Conservation (phyloP, 306 rosid species). For the Casuarina equisetifolia region DNA sequence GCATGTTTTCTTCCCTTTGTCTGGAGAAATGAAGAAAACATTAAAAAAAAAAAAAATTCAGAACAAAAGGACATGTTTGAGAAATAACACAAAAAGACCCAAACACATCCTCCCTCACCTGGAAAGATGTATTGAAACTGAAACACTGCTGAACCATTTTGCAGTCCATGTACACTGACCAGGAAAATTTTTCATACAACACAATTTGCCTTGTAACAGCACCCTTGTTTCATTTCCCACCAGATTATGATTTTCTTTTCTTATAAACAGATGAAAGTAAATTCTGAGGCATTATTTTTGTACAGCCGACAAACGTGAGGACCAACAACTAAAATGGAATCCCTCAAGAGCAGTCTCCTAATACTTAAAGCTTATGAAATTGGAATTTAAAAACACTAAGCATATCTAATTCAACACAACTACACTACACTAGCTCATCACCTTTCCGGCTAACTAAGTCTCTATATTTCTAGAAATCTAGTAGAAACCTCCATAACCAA, state of each 20-base stretch:
- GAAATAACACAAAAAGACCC: background rate
- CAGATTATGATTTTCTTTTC: background rate
- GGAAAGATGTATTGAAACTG: background rate
- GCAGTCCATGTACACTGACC: background rate
- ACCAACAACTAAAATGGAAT: background rate
- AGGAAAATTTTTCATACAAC: background rate
- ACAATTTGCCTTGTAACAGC: background rate
- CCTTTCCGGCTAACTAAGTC: too few relatives aligned
- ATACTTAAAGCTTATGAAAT: background rate
- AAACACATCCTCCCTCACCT: background rate
- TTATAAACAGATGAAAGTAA: background rate
- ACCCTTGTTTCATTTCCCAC: background rate
- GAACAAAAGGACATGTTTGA: background rate
- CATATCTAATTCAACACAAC: background rate
- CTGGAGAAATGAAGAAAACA: background rate
- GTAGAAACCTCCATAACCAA: too few relatives aligned
- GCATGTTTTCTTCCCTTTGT: background rate
- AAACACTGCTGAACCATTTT: background rate
- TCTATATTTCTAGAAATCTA: too few relatives aligned
- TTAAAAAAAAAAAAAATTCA: background rate
- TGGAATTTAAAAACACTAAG: background rate
- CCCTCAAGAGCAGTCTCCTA: too few relatives aligned
- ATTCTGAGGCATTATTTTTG: background rate
- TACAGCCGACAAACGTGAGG: background rate
- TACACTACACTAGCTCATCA: background rate